Evolutionary conservation across 2,329 filamentous ascomycete species (phyloP).

Genomic region (Venturia aucupariae): DNA sequence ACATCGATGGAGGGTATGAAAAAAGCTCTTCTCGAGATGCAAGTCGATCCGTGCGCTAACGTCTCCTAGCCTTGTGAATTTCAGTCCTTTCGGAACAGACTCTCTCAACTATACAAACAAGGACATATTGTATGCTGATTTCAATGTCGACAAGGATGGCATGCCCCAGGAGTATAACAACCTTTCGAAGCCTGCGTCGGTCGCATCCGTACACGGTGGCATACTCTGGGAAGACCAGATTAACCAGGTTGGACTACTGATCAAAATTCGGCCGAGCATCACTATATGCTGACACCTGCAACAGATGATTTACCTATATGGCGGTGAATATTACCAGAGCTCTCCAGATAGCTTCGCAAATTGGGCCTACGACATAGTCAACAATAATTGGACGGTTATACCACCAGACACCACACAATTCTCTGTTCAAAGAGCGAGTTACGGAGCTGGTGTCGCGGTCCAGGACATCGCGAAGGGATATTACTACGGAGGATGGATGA

Average conservation of each 20-base stretch:
- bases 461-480: constrained; percentile 48
- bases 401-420: constrained; percentile 15
- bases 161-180: constrained; percentile 48
- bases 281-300: background rate
- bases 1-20: constrained; percentile 48
- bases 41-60: background rate
- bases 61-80: constrained; percentile 36
- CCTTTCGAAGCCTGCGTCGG: constrained; percentile 48
- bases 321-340: constrained; percentile 38
- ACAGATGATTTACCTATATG: constrained; percentile 49
- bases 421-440: constrained; percentile 41
- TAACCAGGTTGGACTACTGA: constrained; percentile 38
- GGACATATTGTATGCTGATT: constrained; percentile 49
- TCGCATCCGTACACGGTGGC: constrained; percentile 43
- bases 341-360: constrained; percentile 41
- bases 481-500: constrained; percentile 55
- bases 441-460: constrained; percentile 48
- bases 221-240: constrained; percentile 51
- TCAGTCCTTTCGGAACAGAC: constrained; percentile 40
- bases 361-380: constrained; percentile 49
- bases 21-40: background rate
- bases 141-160: constrained; percentile 34
- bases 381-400: constrained; percentile 44
- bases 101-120: constrained; percentile 43
- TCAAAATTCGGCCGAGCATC: background rate